phyloP scores from a whole-genome alignment of 345 rosid genomes.

The Barbarea vulgaris region DNA sequence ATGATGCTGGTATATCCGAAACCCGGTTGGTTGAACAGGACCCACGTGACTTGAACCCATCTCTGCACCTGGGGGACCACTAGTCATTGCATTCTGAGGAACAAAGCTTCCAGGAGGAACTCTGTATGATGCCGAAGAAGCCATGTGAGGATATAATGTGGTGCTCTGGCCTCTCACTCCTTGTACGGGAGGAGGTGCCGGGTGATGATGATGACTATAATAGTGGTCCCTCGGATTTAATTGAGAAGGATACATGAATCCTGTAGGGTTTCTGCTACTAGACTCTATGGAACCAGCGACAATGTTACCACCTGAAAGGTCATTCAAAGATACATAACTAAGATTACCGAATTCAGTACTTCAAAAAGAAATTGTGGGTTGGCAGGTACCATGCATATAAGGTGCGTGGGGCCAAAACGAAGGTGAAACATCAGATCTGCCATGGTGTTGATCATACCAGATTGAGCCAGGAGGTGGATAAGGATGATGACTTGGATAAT shows the following conservation, averaged over 20 bases:
- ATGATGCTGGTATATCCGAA: conserved; percentile 58
- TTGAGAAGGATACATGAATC: conserved; percentile 47
- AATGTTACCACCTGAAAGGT: conserved; percentile 42
- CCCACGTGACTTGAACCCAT: conserved; percentile 54
- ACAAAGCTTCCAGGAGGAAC: conserved; percentile 46
- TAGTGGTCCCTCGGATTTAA: conserved; percentile 49
- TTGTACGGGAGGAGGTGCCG: conserved; percentile 57
- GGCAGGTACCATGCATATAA: conserved; percentile 64
- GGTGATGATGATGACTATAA: conserved; percentile 46
- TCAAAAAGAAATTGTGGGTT: background rate
- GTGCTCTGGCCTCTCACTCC: conserved; percentile 62
- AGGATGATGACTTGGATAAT: conserved; percentile 55
- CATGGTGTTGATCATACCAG: conserved; percentile 43
- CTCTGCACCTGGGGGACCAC: conserved; percentile 50
- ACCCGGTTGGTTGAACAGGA: conserved; percentile 56
- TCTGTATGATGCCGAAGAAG: conserved; percentile 37
- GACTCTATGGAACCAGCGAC: conserved; percentile 56
- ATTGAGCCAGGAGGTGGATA: conserved; percentile 54
- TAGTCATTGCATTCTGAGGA: conserved; percentile 42
- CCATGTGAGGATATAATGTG: conserved; percentile 56
- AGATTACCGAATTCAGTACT: conserved; percentile 16
- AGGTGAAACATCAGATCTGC: conserved; percentile 54
- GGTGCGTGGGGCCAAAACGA: conserved; percentile 69
- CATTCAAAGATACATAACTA: conserved; percentile 1
- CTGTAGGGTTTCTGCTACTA: conserved; percentile 55